Percentiles rank a stretch among this genome's conserved stretches.
phyloP scores from a whole-genome alignment of 768 basidiomycete genomes.

The Agrocybe praecox region DNA sequence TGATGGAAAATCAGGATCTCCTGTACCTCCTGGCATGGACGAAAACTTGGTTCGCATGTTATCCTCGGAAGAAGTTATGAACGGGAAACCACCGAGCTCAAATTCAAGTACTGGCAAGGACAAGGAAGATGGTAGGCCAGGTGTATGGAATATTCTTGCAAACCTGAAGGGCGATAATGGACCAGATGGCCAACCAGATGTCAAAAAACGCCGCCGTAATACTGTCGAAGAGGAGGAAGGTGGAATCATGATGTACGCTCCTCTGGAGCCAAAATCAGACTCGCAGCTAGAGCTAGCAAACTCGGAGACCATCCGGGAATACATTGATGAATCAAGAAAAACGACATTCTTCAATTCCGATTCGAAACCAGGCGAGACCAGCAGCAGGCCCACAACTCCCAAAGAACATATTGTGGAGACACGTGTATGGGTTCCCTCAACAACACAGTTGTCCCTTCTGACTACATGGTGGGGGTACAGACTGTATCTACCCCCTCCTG shows the following conservation, averaged over 20 bases:
- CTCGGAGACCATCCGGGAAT: constrained; percentile 53
- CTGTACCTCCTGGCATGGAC: constrained; percentile 46
- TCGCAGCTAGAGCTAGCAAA: constrained; percentile 72
- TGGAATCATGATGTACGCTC: constrained; percentile 76
- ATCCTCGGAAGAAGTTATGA: constrained; percentile 67
- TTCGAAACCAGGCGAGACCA: background rate
- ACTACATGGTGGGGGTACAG: constrained; percentile 84
- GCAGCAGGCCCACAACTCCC: constrained; percentile 20
- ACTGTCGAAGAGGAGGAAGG: constrained; percentile 47
- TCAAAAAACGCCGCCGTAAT: constrained; percentile 19
- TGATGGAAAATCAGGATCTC: constrained; percentile 31
- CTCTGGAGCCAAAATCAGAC: constrained; percentile 61
- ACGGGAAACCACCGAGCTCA: constrained; percentile 31
- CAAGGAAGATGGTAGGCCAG: constrained; percentile 32
- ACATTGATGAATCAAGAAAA: constrained; percentile 35
- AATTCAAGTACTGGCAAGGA: constrained; percentile 2
- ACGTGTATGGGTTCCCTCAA: constrained; percentile 71
- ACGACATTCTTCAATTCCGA: background rate
- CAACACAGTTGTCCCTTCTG: constrained; percentile 71
- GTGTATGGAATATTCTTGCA: constrained; percentile 66
- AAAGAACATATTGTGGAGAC: constrained; percentile 20
- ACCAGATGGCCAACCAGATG: constrained; percentile 3
- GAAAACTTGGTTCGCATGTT: constrained; percentile 50
- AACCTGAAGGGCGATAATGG: constrained; percentile 32
- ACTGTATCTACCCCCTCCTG: constrained; percentile 76